Evolutionary conservation across 495 filamentous ascomycete genomes (phyloP).

Genomic region (Aspergillus carlsbadensis): DNA sequence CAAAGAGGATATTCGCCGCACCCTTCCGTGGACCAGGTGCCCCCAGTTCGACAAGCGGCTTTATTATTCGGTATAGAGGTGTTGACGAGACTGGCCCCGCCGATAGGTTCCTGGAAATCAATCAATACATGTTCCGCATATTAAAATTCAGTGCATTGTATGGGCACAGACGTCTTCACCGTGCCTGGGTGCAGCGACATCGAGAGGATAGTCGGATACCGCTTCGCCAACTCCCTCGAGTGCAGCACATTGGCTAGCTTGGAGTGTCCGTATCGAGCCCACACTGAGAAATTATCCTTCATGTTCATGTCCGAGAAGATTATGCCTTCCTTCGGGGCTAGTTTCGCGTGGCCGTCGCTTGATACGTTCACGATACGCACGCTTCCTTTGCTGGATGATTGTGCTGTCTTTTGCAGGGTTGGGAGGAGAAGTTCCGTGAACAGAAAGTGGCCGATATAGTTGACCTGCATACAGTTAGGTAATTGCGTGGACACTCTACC

Average conservation of each 20-base stretch:
- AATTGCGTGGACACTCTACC: no score
- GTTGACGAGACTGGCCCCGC: background rate
- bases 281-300: background rate
- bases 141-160: no score
- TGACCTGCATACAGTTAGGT: no score
- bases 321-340: background rate
- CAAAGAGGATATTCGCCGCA: slow-evolving; percentile 1
- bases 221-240: background rate
- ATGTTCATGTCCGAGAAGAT: background rate
- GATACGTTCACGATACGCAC: background rate
- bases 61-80: background rate
- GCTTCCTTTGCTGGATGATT: background rate
- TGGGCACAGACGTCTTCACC: slow-evolving; percentile 1
- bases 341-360: background rate
- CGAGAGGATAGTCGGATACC: background rate
- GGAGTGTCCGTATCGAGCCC: slow-evolving; percentile 1
- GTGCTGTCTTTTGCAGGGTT: background rate
- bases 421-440: background rate
- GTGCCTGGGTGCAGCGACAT: background rate
- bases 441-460: background rate
- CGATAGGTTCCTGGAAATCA: background rate
- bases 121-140: no score
- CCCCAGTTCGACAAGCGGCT: slow-evolving; percentile 3
- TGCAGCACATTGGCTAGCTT: background rate
- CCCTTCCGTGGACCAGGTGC: slow-evolving; percentile 6